Evolutionary conservation across 2,329 filamentous ascomycete species (phyloP), one percentile per base, ranked within the genome.

Genomic region (Alternaria atra): DNA sequence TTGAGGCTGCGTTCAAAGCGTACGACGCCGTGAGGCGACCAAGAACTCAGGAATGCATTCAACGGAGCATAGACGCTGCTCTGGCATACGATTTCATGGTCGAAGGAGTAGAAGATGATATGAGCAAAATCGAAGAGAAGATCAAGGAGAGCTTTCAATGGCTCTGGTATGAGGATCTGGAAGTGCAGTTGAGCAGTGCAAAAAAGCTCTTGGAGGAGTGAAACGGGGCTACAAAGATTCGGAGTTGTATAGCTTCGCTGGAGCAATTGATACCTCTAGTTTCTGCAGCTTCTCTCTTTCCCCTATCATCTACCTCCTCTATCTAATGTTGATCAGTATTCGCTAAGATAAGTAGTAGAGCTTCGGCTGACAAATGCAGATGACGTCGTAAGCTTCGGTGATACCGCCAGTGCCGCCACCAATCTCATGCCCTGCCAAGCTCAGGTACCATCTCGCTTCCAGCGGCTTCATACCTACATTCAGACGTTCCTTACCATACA

Each of bases 21-120:
- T 82, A 75, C 51, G 79, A 82, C 63, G 32, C 55, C 6, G 67
- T 77, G 2, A 58, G 80, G 39, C 63, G 79, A 52, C 76, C 75
- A 12, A 64, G 80, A 42, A 77, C 76, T 2, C 78, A 82, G 64
- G 65, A 70, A 37, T 65, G 79, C 29, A 76, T 79, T 25, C 60
- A 74, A 32, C 64, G 75, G 40, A 75, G 73, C 53, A 37, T 61
- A 15, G 30, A 63, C 13, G 56, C 64, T 4, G 78, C 78, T 2
- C 39, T 63, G 50, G 57, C 48, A 20, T 63, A 60, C 37, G 60
- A 65, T n/a, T 70, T 73, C 25, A 52, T 67, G 9, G n/a, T 65
- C 13, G 64, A 67, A 2, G 66, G 60, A 3, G 35, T 70, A 25
- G 55, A 55, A 3, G 68, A 71, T 32, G 60, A 75, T 52, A 57